Base-by-base conservation (phyloP, 1,139 yeast species). In the Yamadazyma songkhlaensis region DNA sequence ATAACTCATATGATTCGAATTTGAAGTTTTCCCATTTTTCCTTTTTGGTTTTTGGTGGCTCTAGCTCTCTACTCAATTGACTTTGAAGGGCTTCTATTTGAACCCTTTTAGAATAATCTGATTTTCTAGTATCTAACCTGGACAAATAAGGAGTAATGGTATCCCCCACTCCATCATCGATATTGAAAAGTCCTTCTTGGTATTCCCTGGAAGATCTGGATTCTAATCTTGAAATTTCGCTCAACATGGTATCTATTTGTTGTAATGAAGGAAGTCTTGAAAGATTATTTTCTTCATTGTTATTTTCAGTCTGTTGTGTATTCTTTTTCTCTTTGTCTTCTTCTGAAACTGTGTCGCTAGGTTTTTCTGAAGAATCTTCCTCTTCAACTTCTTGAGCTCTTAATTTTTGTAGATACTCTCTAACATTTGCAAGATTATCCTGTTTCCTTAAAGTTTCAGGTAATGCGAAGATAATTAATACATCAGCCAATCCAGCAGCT, bases 361-460 rank as follows among this genome's bases (percentile, higher is more conserved):
- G 20, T 4, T 17, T 17, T 4, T 17, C 20, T 6, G 20, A 17
- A 8, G 13, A 4, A 8, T 27, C 15, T 5, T 27, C 29, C 6
- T 11, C 17, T 5, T 27, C 29, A 4, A 12, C 25, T 10, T 43
- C 42, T 10, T 38, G 42, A 10, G 48, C 45, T 23, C 47, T 48
- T 17, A 42, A 41, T 9, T 41, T 28, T 33, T 42, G 46, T 22
- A 71, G 57, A 42, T 79, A 50, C 9, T 75, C 61, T 31, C 72
- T 64, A 17, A 79, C 62, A 1, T 75, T 71, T 9, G 73, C 75
- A 40, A 72, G 59, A 42, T 65, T 69, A 38, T 78, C 84, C 41
- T 74, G 79, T 14, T 53, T 59, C 39, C 87, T 62, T 25, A 87
- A 64, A 0, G 96, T 88, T 54, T 88, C 96, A 0, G 96, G 96